Conservation (phyloP, 2,329 filamentous ascomycete species). For the Aspergillus amoenus region DNA sequence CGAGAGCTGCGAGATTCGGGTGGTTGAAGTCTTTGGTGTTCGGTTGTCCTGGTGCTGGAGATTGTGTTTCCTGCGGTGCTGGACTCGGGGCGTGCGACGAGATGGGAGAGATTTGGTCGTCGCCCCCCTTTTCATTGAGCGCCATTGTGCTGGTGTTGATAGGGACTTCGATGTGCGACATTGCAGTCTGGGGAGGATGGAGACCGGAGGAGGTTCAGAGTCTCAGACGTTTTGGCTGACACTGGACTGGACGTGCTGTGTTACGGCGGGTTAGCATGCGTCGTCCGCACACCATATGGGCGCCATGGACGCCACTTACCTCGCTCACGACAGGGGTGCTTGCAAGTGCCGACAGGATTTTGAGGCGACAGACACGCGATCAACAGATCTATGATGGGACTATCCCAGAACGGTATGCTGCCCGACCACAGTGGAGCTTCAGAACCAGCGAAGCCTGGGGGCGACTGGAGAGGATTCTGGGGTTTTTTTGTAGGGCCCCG, state of each 20-base stretch:
- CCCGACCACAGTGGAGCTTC: background rate
- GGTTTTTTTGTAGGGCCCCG: background rate
- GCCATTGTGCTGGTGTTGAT: background rate
- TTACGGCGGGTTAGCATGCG: background rate
- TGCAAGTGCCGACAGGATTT: background rate
- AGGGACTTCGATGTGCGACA: background rate
- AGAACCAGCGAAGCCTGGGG: background rate
- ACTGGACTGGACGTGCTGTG: background rate
- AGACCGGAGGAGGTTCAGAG: too few species aligned
- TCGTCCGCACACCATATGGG: background rate
- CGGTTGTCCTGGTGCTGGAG: constrained; percentile 2
- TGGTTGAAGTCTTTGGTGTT: constrained; percentile 8
- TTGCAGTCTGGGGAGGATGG: background rate
- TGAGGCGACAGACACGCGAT: background rate
- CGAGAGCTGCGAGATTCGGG: constrained; percentile 29
- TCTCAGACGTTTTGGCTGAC: background rate
- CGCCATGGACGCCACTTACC: background rate
- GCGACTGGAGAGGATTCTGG: background rate
- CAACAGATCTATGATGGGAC: background rate
- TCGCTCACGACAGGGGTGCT: background rate
- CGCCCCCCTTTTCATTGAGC: constrained; percentile 11
- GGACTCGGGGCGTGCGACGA: constrained; percentile 3
- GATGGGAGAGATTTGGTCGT: constrained; percentile 15
- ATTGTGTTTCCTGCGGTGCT: background rate
- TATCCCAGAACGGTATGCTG: background rate